These are phyloP conservation scores for Hygrophorus russula DNA, from an alignment of 768 basidiomycete species.

Conservation along the genomic window DNA sequence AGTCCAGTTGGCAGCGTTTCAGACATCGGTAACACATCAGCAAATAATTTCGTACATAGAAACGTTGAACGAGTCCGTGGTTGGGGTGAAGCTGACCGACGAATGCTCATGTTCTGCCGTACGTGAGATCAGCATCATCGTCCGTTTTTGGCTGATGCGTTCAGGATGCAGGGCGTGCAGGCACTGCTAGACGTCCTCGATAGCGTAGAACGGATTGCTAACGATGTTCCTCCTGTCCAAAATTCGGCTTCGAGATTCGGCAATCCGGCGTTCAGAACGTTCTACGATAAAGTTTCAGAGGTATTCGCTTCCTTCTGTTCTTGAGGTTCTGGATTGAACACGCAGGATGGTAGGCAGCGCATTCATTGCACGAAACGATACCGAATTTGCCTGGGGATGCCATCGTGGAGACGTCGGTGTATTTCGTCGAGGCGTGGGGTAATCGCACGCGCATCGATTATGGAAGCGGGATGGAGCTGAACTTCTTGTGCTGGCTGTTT, in stretches of 20 bases:
- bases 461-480: conserved; percentile 99
- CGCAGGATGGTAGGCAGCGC: conserved; percentile 31
- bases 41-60: conserved; percentile 63
- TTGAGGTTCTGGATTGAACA: not conserved
- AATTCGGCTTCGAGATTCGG: conserved; percentile 91
- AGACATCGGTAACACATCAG: conserved; percentile 57
- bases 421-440: conserved; percentile 87
- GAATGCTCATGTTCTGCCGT: conserved; percentile 48
- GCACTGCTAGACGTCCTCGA: conserved; percentile 57
- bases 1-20: conserved; percentile 75
- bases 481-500: conserved; percentile 95
- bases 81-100: conserved; percentile 68
- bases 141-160: not conserved
- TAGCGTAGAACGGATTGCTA: conserved; percentile 52
- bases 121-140: conserved; percentile 18
- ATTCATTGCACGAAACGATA: conserved; percentile 44
- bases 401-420: conserved; percentile 60
- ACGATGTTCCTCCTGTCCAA: conserved; percentile 73
- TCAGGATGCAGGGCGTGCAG: conserved; percentile 40
- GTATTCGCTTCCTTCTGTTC: conserved; percentile 23
- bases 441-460: conserved; percentile 90
- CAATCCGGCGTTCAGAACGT: conserved; percentile 90
- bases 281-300: conserved; percentile 74
- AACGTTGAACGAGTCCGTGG: conserved; percentile 61
- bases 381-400: conserved; percentile 47